These are phyloP conservation scores for Suillus subalutaceus DNA, from an alignment of 768 basidiomycete species.

Conservation along the genomic window DNA sequence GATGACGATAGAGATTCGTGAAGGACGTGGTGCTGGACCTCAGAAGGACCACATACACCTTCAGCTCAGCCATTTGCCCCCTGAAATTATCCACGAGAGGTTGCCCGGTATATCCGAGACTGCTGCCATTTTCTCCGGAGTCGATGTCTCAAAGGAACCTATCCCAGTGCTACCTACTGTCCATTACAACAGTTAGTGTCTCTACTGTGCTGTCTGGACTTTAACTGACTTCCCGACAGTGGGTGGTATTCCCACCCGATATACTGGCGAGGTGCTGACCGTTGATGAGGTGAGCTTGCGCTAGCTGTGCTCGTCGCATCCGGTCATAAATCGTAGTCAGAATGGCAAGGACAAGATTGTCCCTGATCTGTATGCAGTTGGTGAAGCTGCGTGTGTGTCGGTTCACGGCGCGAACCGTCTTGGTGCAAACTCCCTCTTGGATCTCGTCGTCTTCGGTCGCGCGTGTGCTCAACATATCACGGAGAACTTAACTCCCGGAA, in stretches of 20 bases:
- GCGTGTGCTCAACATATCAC: constrained; percentile 97
- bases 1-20: constrained; percentile 98
- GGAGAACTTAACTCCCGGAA: constrained; percentile 86
- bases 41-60: constrained; percentile 98
- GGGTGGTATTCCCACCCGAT: constrained; percentile 99
- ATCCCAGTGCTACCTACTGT: constrained; percentile 98
- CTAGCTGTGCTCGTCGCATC: constrained; percentile 10
- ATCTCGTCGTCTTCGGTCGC: constrained; percentile 99
- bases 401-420: constrained; percentile 99
- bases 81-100: constrained; percentile 94
- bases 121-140: constrained; percentile 97
- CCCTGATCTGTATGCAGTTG: constrained; percentile 96
- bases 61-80: constrained; percentile 95
- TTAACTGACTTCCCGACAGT: constrained; percentile 48
- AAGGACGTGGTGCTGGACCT: constrained; percentile 97
- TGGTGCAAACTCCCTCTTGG: constrained; percentile 97
- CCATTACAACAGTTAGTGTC: constrained; percentile 91
- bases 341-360: constrained; percentile 93
- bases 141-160: constrained; percentile 99
- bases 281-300: constrained; percentile 55
- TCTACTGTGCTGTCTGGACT: neutral
- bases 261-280: constrained; percentile 96
- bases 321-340: constrained; percentile 23
- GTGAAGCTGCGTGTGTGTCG: constrained; percentile 98
- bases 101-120: constrained; percentile 99